A percentile compares a stretch with the other conserved stretches of the same genome.
These are phyloP conservation scores for Fusarium begoniae DNA, from an alignment of 2,329 filamentous ascomycete species.

Conservation along the genomic window DNA sequence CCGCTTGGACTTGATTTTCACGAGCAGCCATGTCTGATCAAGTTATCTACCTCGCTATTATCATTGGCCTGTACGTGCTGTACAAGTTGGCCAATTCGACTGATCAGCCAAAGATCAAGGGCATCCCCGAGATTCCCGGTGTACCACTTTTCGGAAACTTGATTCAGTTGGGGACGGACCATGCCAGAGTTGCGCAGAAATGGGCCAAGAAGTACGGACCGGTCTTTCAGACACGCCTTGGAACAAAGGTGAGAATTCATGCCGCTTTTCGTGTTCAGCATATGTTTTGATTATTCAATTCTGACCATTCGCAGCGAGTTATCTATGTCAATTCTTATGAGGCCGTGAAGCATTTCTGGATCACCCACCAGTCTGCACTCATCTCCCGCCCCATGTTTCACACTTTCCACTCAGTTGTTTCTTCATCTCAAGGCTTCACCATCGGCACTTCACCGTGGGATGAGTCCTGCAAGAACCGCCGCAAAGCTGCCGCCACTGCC, in stretches of 20 bases:
- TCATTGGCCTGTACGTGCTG: conserved; percentile 11
- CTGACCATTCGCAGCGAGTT: conserved; percentile 60
- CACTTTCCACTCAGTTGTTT: conserved; percentile 84
- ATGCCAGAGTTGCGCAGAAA: conserved; percentile 62
- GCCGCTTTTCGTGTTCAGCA: fast-evolving
- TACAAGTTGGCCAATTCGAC: conserved; percentile 55
- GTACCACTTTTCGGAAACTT: conserved; percentile 71
- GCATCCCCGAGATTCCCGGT: conserved; percentile 68
- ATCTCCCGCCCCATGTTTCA: conserved; percentile 82
- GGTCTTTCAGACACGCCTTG: conserved; percentile 74
- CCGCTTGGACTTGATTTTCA: not conserved
- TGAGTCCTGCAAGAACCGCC: conserved; percentile 78
- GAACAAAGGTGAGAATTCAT: conserved; percentile 65
- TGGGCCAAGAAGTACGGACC: conserved; percentile 70
- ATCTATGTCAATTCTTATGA: conserved; percentile 84
- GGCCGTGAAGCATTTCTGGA: conserved; percentile 77
- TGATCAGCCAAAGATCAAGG: conserved; percentile 68
- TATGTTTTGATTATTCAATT: fast-evolving
- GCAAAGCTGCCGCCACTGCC: conserved; percentile 82
- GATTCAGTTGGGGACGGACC: conserved; percentile 65
- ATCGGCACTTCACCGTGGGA: conserved; percentile 88
- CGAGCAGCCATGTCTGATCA: conserved; percentile 22
- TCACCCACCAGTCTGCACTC: conserved; percentile 79
- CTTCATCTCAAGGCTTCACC: conserved; percentile 79
- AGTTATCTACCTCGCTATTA: conserved; percentile 5